A percentile compares a stretch with the other conserved stretches of the same genome.
Evolutionary conservation across 1,139 yeast species (phyloP).

Genomic region (Hemisphaericaspora subhashii): DNA sequence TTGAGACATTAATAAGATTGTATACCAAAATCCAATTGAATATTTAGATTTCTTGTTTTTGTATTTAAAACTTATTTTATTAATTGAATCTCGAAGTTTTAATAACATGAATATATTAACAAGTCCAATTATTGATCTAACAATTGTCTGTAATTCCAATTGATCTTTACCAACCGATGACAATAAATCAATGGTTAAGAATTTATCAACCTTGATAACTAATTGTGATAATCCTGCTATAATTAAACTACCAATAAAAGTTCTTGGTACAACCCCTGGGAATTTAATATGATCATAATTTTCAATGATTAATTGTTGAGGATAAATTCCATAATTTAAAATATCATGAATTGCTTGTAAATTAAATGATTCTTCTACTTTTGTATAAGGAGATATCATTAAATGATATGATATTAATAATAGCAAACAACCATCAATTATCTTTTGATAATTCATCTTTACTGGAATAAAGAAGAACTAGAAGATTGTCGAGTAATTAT

Average conservation of each 20-base stretch:
- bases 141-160: conserved; percentile 46
- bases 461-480: not conserved
- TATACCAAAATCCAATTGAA: conserved; percentile 55
- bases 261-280: conserved; percentile 89
- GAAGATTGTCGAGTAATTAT: too few species aligned
- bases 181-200: conserved; percentile 16
- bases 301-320: conserved; percentile 31
- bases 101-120: conserved; percentile 39
- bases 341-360: conserved; percentile 89
- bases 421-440: conserved; percentile 24
- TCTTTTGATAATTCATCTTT: too few species aligned
- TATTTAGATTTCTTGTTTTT: conserved; percentile 23
- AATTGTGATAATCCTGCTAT: conserved; percentile 45
- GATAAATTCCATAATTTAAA: conserved; percentile 56
- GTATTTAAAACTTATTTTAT: conserved; percentile 25
- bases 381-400: conserved; percentile 72
- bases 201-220: conserved; percentile 20
- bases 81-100: conserved; percentile 26
- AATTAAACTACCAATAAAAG: conserved; percentile 73
- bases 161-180: conserved; percentile 32
- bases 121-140: conserved; percentile 55
- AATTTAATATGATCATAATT: conserved; percentile 73
- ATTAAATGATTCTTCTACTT: conserved; percentile 93
- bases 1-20: conserved; percentile 58
- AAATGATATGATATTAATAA: conserved; percentile 47